phyloP scores from a whole-genome alignment of 768 basidiomycete genomes.

The Phaffia australis region DNA sequence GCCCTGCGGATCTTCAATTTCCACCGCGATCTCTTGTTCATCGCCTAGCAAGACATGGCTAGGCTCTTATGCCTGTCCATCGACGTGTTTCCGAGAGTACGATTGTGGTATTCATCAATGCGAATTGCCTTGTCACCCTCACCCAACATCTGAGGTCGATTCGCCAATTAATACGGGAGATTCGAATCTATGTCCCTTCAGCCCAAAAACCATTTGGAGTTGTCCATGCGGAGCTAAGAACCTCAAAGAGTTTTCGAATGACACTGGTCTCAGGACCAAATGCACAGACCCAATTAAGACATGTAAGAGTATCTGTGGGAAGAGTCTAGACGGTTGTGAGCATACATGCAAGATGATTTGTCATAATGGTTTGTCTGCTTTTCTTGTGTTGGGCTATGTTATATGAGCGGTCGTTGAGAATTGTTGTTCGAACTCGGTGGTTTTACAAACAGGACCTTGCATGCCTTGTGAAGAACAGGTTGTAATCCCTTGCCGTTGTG shows the following conservation, averaged over 20 bases:
- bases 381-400: background rate
- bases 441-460: constrained; percentile 47
- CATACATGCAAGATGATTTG: constrained; percentile 64
- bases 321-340: constrained; percentile 53
- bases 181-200: constrained; percentile 48
- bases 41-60: constrained; percentile 48
- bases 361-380: constrained; percentile 43
- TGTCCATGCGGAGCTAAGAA: constrained; percentile 73
- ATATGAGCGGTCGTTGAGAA: background rate
- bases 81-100: constrained; percentile 54
- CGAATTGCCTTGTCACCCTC: constrained; percentile 56
- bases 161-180: constrained; percentile 40
- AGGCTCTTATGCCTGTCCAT: constrained; percentile 55
- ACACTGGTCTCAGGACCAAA: constrained; percentile 32
- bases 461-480: constrained; percentile 64
- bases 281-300: constrained; percentile 75
- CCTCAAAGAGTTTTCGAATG: constrained; percentile 41
- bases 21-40: constrained; percentile 31
- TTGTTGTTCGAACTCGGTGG: background rate
- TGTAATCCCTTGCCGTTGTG: constrained; percentile 76
- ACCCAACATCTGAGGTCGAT: constrained; percentile 45
- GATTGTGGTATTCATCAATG: constrained; percentile 72
- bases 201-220: constrained; percentile 51
- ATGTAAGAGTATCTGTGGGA: constrained; percentile 59
- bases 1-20: constrained; percentile 48